Evolutionary conservation across 352 stramenopile genomes (phyloP), one percentile per base, ranked within the genome.

Genomic region (Phytophthora chlamydospora): DNA sequence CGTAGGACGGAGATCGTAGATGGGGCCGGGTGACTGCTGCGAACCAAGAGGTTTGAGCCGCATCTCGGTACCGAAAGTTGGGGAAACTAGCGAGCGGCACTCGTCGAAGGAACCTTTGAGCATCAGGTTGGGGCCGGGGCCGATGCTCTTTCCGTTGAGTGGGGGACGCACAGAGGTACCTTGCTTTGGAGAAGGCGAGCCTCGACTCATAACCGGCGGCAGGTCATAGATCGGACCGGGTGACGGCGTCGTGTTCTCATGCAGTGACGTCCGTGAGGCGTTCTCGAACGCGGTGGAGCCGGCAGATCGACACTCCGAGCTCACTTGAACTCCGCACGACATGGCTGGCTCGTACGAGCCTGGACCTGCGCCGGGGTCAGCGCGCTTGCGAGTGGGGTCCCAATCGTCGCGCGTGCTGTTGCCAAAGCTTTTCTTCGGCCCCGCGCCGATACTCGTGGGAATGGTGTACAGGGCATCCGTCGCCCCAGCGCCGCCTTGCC

Each of bases 161-260:
- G 80, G 76, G 13, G 66, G 73, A 1, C 85, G 80, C 44, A 76
- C 71, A 14, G 82, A 71, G 5, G 76, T 86, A 36, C 82, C 83
- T 61, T 91, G 88, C 56, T 89, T 90, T 34, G 80, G 60, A 9
- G 76, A 77, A 8, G 68, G 47, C 3, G 59, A 64, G 1, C 68
- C 65, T 39, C 59, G 67, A 35, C 83, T 76, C 31, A 88, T 74
- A 2, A 76, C 62, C 11, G 72, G 70, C 4, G 77, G 72, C 5
- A 92, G 63, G 21, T 92, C 78, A 62, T 95, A 95, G 50, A 95
- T 87, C 4, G 85, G 84, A 0, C 84, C 85, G 2, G 85, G 84
- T 11, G 79, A 90, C 14, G 80, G 75, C 39, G 85, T 92, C 27
- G 67, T 65, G 56, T 91, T 83, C 17, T 80, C 74, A 33, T 75